Percentiles rank a stretch among this genome's conserved stretches.
These are phyloP conservation scores for Acanthamoeba healyi DNA, from an alignment of 208 protist species.

Conservation along the genomic window DNA sequence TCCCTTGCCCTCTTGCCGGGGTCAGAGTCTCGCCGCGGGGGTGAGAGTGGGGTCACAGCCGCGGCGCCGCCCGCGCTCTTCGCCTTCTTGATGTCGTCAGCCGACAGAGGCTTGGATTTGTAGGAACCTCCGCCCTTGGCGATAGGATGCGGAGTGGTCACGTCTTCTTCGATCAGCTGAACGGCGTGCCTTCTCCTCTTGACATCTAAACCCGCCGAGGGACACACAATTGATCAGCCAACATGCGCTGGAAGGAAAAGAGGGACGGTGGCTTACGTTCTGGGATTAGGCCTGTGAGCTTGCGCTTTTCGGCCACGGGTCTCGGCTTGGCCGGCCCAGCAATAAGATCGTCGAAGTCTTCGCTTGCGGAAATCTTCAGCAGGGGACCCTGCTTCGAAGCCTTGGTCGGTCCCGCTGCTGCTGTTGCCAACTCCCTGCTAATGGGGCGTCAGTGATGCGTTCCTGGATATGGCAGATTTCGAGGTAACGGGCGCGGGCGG, in stretches of 20 bases:
- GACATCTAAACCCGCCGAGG: background rate
- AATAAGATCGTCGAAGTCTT: constrained; percentile 50
- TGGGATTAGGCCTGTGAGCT: constrained; percentile 12
- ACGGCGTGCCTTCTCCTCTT: constrained; percentile 1
- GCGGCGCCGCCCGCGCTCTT: too few species aligned
- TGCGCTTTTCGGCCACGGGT: constrained; percentile 6
- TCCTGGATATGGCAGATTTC: too few species aligned
- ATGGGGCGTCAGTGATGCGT: too few species aligned
- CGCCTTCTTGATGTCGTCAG: constrained; percentile 57
- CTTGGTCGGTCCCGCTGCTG: background rate
- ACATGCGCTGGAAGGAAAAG: background rate
- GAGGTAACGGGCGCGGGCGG: background rate
- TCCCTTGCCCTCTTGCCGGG: background rate
- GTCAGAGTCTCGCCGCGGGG: background rate
- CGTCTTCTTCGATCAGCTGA: background rate
- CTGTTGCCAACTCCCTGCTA: background rate
- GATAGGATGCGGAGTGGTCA: background rate
- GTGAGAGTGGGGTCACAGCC: background rate
- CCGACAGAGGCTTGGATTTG: constrained; percentile 41
- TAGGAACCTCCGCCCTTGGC: background rate
- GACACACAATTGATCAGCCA: background rate
- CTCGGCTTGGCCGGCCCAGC: constrained; percentile 25
- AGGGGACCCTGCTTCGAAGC: background rate
- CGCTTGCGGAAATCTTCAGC: constrained; percentile 39
- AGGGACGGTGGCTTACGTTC: background rate